Base-by-base conservation (phyloP, 352 stramenopile species). In the Phytophthora fragariaefolia region DNA sequence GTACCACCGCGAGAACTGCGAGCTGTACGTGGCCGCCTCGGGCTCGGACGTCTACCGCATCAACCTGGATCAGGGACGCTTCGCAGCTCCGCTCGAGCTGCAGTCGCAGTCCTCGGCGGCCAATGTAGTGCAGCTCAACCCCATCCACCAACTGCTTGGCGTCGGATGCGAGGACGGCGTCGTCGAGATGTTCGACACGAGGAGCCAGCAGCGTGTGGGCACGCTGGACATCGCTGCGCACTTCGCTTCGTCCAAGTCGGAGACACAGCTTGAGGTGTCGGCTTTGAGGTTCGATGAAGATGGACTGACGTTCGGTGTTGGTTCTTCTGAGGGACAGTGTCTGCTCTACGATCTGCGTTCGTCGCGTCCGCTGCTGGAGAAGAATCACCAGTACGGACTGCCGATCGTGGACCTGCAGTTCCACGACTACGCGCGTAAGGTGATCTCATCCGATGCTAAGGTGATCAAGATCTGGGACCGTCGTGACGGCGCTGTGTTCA, bases 381-480 rank as follows among this genome's bases (percentile, higher is more conserved):
- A 99, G 76, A 93, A 98, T 68, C 97, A 99, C 77, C 97, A 99
- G 77, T 99, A 99, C 74, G 96, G 95, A 18, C 83, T 99, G 40
- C 96, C 96, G 1, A 99, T 99, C 74, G 75, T 98, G 49, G 90
- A 96, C 60, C 52, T 98, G 43, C 90, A 98, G 68, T 99, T 99
- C 73, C 89, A 96, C 66, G 85, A 95, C 67, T 91, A 78, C 70
- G 79, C 64, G 71, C 86, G 82, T 20, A 97, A 97, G 53, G 83
- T 99, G 18, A 74, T 99, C 12, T 98, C 93, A 26, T 89, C 90
- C 7, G 97, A 99, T 78, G 81, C 94, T 45, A 99, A 99, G 74
- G 84, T 99, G 49, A 95, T 99, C 53, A 99, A 99, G 81, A 96
- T 99, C 67, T 99, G 98, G 97, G 93, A 99, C 70, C 89, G 87